Evolutionary conservation across 192 early-diverging fungal genomes (phyloP), one percentile per base, ranked within the genome.

Genomic region (Phycomyces blakesleeanus): DNA sequence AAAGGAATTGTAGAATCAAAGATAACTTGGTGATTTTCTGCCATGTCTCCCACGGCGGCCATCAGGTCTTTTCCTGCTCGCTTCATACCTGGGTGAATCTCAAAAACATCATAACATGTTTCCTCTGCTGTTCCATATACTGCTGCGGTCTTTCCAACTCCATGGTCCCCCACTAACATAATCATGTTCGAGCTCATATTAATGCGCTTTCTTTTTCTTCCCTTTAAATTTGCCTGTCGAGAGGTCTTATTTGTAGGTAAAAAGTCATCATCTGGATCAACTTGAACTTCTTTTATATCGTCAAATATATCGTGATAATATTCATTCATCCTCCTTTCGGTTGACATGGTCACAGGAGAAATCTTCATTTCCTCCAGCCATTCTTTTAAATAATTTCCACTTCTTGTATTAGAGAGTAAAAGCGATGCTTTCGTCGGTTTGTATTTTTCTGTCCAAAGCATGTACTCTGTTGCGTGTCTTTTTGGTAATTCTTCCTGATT

Each of bases 101-200:
- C 93, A 60, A 89, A 79, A 7, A 93, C 86, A 34, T 89, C 85
- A 58, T 86, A 95, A 0, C 85, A 88, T 40, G 79, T 70, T 59
- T 91, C 86, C 10, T 76, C 74, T 12, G 91, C 93, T 38, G 80
- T 85, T 0, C 89, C 85, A 64, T 86, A 87, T 0, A 95, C 86
- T 0, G 83, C 67, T 5, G 87, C 83, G 0, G 90, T 91, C 49
- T 92, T 91, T 24, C 93, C 87, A 57, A 80, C 79, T 11, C 91
- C 90, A 11, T 78, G 71, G 1, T 85, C 85, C 1, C 93, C 93
- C 12, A 82, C 75, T 1, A 95, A 62, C 3, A 92, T 63, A 18
- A 88, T 76, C 16, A 87, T 62, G 40, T 69, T 69, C 1, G 44
- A 57, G 12, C 29, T 16, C 5, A 54, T 14, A 24, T 54, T 53